Conservation (phyloP, 768 basidiomycete species). For the Xerocomellus intermedius region DNA sequence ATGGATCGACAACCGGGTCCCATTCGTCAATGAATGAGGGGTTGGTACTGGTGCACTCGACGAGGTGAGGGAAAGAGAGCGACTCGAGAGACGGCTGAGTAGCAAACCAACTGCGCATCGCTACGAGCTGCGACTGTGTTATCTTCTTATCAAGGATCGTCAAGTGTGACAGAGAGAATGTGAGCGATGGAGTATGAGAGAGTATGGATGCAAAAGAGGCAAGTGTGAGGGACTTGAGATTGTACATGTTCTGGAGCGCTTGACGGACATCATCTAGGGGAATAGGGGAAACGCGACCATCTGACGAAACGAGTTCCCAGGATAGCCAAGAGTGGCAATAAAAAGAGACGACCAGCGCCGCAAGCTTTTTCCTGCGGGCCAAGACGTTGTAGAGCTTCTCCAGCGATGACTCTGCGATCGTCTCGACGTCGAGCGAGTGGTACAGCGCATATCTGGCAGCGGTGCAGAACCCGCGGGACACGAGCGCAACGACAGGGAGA, state of each 20-base stretch:
- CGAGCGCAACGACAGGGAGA: slow-evolving; percentile 22
- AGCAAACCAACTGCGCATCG: slow-evolving; percentile 24
- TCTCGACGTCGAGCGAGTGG: slow-evolving; percentile 19
- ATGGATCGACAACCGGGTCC: neutral
- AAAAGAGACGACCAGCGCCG: slow-evolving; percentile 24
- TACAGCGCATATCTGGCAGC: slow-evolving; percentile 25
- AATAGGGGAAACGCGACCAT: slow-evolving; percentile 3
- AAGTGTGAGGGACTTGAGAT: slow-evolving; percentile 28
- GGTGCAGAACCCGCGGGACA: slow-evolving; percentile 22
- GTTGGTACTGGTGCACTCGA: slow-evolving; percentile 9
- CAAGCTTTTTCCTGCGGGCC: slow-evolving; percentile 21
- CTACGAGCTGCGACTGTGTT: slow-evolving; percentile 19
- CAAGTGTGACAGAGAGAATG: slow-evolving; percentile 24
- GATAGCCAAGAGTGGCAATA: slow-evolving; percentile 25
- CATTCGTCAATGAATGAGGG: slow-evolving; percentile 9
- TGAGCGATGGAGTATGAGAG: slow-evolving; percentile 15
- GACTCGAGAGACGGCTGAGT: slow-evolving; percentile 27
- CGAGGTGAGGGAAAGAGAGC: slow-evolving; percentile 27
- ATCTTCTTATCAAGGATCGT: slow-evolving; percentile 29
- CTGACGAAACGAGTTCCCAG: slow-evolving; percentile 1
- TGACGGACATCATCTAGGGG: slow-evolving; percentile 20
- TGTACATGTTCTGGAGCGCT: slow-evolving; percentile 30
- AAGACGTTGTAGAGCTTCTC: slow-evolving; percentile 21
- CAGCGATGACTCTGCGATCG: slow-evolving; percentile 8
- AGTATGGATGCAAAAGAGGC: slow-evolving; percentile 26